Evolutionary conservation across 768 basidiomycete species (phyloP).

Genomic region (Amanita phalloides): DNA sequence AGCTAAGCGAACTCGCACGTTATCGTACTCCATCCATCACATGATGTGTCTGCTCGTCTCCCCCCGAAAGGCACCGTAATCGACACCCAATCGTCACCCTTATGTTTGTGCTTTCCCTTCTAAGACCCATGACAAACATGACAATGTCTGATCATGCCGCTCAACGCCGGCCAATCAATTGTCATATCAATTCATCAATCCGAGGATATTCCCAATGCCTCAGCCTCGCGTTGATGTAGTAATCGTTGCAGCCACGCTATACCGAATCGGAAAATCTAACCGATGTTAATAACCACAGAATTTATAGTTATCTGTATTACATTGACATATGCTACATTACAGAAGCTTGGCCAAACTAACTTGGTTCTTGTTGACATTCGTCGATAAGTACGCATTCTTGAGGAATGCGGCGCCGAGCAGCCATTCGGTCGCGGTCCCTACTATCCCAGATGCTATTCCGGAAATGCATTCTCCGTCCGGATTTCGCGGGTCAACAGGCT

Average conservation of each 20-base stretch:
- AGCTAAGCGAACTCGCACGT: slow-evolving; percentile 1
- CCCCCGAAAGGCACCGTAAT: background rate
- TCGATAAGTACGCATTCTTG: slow-evolving; percentile 70
- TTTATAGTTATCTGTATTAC: background rate
- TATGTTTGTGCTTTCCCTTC: background rate
- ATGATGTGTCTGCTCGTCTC: background rate
- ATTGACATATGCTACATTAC: slow-evolving; percentile 8
- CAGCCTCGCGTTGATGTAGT: background rate
- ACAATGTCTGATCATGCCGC: background rate
- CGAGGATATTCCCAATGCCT: background rate
- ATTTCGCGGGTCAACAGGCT: slow-evolving; percentile 34
- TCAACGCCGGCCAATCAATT: background rate
- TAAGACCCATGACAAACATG: background rate
- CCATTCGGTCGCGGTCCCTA: slow-evolving; percentile 57
- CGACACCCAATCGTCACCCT: background rate
- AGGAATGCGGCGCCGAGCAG: slow-evolving; percentile 68
- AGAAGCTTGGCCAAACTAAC: slow-evolving; percentile 48
- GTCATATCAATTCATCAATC: background rate
- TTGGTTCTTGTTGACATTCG: slow-evolving; percentile 44
- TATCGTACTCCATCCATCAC: slow-evolving; percentile 1
- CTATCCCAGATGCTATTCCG: slow-evolving; percentile 53
- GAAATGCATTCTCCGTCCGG: slow-evolving; percentile 59
- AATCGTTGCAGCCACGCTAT: background rate
- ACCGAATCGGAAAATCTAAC: background rate
- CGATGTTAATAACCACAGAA: too few species aligned